Percentiles rank a stretch among this genome's conserved stretches.
Evolutionary conservation across 805 yeast genomes (phyloP).

Genomic region (Candida taoyuanica): DNA sequence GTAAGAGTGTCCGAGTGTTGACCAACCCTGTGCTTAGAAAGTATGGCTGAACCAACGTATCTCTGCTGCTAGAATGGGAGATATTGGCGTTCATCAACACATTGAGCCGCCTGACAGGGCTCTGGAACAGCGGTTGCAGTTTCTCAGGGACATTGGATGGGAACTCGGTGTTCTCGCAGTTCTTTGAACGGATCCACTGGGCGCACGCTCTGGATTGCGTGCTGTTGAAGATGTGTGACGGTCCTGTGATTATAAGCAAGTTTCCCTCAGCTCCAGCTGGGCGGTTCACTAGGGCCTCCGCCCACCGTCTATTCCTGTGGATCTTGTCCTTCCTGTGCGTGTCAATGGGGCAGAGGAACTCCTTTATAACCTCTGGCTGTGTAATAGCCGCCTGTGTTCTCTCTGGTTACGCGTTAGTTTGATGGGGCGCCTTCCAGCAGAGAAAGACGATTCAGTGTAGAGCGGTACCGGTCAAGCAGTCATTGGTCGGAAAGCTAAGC

Average conservation of each 20-base stretch:
- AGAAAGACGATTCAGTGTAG: conserved; percentile 4
- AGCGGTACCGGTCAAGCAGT: conserved; percentile 10
- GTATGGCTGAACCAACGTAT: conserved; percentile 4
- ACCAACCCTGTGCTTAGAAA: conserved; percentile 12
- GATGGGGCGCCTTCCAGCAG: background rate
- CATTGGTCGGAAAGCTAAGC: conserved; percentile 5
- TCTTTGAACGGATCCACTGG: conserved; percentile 9
- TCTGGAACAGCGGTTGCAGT: background rate
- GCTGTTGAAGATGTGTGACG: conserved; percentile 1
- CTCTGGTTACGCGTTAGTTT: conserved; percentile 6
- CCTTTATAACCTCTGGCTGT: conserved; percentile 16
- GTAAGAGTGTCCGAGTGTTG: conserved; percentile 8
- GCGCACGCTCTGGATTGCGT: conserved; percentile 10
- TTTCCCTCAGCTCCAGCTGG: background rate
- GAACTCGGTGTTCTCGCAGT: background rate
- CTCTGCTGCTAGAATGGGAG: background rate
- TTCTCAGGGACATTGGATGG: background rate
- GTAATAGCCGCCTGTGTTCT: conserved; percentile 17
- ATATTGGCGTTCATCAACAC: conserved; percentile 11
- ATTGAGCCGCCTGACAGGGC: background rate
- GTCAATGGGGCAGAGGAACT: conserved; percentile 12
- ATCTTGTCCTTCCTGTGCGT: conserved; percentile 1
- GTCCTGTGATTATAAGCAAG: conserved; percentile 10
- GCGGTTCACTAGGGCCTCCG: background rate
- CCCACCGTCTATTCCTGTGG: background rate